Evolutionary conservation across 306 rosid species (phyloP).

Genomic region (Senna siamea): DNA sequence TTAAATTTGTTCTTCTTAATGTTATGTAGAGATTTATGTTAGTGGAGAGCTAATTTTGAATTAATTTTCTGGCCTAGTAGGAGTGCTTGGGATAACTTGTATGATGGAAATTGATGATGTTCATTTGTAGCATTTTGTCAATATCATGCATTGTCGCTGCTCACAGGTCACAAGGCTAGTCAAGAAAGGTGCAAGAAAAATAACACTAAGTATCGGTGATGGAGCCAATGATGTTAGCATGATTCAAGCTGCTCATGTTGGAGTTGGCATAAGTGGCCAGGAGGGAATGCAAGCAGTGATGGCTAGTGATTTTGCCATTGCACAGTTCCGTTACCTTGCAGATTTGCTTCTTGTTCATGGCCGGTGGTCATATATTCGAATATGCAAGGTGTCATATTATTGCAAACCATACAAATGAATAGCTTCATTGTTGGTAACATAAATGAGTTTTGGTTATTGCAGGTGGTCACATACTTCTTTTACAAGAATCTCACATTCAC

Average conservation of each 20-base stretch:
- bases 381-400: constrained; percentile 80
- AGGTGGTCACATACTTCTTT: constrained; percentile 92
- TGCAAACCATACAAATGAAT: constrained; percentile 13
- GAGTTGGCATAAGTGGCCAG: constrained; percentile 93
- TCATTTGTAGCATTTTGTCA: constrained; percentile 11
- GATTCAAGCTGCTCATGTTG: constrained; percentile 99
- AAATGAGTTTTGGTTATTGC: constrained; percentile 46
- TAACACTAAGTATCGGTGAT: constrained; percentile 95
- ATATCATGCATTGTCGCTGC: constrained; percentile 36
- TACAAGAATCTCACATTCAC: constrained; percentile 98
- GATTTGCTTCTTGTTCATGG: constrained; percentile 99
- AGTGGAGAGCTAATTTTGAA: constrained; percentile 22
- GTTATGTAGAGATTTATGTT: constrained; percentile 17
- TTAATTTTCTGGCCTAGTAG: constrained; percentile 23
- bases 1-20: constrained; percentile 10
- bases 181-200: constrained; percentile 85
- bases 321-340: constrained; percentile 93
- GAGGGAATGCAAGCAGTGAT: constrained; percentile 99
- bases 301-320: constrained; percentile 99
- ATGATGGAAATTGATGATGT: constrained; percentile 16
- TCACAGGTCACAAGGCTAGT: constrained; percentile 92
- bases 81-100: constrained; percentile 23
- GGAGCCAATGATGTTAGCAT: constrained; percentile 99
- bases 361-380: constrained; percentile 95
- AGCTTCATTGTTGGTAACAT: constrained; percentile 25